Evolutionary conservation across 73 alveolate species (phyloP), one percentile per base, ranked within the genome.

Genomic region (Stentor coeruleus): DNA sequence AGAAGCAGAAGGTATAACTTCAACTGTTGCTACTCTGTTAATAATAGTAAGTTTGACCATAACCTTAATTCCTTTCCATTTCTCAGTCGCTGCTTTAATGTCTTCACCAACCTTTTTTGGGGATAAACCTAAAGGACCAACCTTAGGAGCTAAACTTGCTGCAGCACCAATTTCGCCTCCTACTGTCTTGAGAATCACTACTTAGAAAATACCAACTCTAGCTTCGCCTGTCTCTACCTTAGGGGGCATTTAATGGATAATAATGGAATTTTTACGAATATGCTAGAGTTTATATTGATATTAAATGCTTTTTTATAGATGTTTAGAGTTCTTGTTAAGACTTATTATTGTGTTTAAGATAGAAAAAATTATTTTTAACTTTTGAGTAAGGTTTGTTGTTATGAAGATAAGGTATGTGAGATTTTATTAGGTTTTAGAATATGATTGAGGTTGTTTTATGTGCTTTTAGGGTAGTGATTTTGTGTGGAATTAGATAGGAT

Each of bases 81-180:
- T 92, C 77, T 37, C 11, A 58, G 92, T 89, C 57, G 92, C 90
- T 81, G 81, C 82, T 28, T 82, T 49, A 84, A 86, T 86, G 66
- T 89, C 95, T 36, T 89, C 95, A 76, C 92, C 92, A 3, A 86
- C 88, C 84, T 89, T 89, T 93, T 89, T 91, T 81, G 97, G 95
- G 40, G 97, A 88, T 92, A 91, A 77, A 81, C 97, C 97, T 76
- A 91, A 83, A 37, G 97, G 97, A 79, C 97, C 97, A 76, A 88
- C 83, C 85, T 91, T 91, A 38, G 97, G 97, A 79, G 97, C 97
- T 59, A 91, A 89, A 81, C 90, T 93, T 74, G 97, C 93, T 14
- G 97, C 89, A 30, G 95, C 89, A 39, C 87, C 92, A 58, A 84
- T 81, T 73, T 88, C 94, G 30, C 94, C 94, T 6, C 94, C 94